Evolutionary conservation across 2,329 filamentous ascomycete genomes (phyloP), one percentile per base, ranked within the genome.

Genomic region (Whalleya microplaca): DNA sequence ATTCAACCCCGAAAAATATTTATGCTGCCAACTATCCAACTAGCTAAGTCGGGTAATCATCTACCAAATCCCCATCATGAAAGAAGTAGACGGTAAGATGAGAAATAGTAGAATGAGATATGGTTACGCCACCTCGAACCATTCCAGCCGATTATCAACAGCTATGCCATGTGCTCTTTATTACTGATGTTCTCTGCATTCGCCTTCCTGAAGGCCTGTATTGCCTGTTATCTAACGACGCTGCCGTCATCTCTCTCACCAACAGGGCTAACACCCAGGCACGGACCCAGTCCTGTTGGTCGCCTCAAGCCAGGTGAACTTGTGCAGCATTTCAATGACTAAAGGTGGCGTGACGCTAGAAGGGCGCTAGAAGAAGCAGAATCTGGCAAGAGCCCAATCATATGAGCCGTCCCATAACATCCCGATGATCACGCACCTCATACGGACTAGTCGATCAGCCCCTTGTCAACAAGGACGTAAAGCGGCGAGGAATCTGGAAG

Each of bases 341-440:
- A 51, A 58, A 48, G 50, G 61, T 68, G 67, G 63, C 64, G 55
- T 56, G 44, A 66, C 67, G 65, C 72, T 75, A 75, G 72, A 75
- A 75, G 61, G 60, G 60, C 70, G 68, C 72, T 75, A 74, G 72
- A 75, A 75, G 64, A 64, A 57, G 53, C 46, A 56, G 54, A 63
- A 61, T 43, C 55, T 45, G 48, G 46, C 45, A 40, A 40, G 21
- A 29, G 23, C 10, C 68, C 68, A 71, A 71, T 71, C 61, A 68
- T 16, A 50, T 37, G 12, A 53, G 12, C 14, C 8, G 37, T 42
- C 53, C 55, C 45, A 58, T 58, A 48, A 55, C 53, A 54, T 53
- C 56, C 48, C 61, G 65, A 56, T 47, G 63, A 65, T 65, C 62
- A 60, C 44, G 59, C 64, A 53, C 64, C 49, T 21, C 51, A 58